These are phyloP conservation scores for Fusarium tuaranense DNA, from an alignment of 2,329 filamentous ascomycete genomes.

Conservation along the genomic window DNA sequence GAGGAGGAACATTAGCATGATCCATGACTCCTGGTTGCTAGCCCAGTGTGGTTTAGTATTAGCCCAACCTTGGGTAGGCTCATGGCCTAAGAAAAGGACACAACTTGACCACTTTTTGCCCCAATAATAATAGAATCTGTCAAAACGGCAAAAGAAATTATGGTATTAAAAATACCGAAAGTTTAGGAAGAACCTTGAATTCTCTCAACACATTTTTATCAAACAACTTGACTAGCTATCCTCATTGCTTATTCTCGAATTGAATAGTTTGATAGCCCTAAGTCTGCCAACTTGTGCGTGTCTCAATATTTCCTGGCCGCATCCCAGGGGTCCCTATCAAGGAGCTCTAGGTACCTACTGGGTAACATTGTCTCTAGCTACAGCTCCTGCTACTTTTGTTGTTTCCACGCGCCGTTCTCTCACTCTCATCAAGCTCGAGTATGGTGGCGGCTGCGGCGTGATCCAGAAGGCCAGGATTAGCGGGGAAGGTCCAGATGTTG, in stretches of 20 bases:
- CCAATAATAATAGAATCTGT: neutral
- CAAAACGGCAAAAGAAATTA: neutral
- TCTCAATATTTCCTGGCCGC: neutral
- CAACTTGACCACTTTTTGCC: neutral
- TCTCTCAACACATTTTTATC: neutral
- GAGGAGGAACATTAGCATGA: neutral
- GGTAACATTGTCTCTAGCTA: neutral
- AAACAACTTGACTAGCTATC: neutral
- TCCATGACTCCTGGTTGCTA: neutral
- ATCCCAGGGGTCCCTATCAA: neutral
- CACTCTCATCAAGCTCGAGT: neutral
- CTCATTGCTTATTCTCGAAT: neutral
- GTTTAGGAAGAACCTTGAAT: neutral
- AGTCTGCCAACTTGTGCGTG: neutral
- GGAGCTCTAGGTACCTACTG: neutral
- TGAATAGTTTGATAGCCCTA: neutral
- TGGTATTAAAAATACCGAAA: neutral
- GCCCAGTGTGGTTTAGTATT: neutral
- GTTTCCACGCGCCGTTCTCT: slow-evolving; percentile 14
- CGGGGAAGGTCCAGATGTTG: slow-evolving; percentile 3
- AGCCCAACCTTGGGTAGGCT: neutral
- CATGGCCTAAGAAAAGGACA: neutral
- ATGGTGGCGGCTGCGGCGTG: slow-evolving; percentile 12
- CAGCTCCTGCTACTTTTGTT: slow-evolving; percentile 3
- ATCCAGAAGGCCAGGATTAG: slow-evolving; percentile 11